Percentiles rank a stretch among this genome's conserved stretches.
phyloP scores from a whole-genome alignment of 2,329 filamentous ascomycete genomes.

The Cercospora canescens region DNA sequence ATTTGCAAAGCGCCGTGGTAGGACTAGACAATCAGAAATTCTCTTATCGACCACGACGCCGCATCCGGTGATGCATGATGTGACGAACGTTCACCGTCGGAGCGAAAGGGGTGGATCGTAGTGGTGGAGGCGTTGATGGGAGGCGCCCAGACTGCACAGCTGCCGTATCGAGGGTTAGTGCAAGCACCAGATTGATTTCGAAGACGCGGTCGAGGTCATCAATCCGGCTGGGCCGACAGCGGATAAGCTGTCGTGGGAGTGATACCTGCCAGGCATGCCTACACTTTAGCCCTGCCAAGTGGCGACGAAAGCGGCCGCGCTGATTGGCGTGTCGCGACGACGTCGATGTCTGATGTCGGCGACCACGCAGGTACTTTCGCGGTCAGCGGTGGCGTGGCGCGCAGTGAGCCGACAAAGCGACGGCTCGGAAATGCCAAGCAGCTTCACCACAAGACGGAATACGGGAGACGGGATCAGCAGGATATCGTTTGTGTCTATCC shows the following conservation, averaged over 20 bases:
- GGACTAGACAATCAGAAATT: slow-evolving; percentile 4
- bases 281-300: slow-evolving; percentile 10
- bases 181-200: slow-evolving; percentile 4
- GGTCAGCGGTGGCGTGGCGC: slow-evolving; percentile 8
- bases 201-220: slow-evolving; percentile 9
- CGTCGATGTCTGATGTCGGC: slow-evolving; percentile 2
- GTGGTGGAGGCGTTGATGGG: slow-evolving; percentile 7
- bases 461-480: slow-evolving; percentile 12
- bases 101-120: slow-evolving; percentile 1
- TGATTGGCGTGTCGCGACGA: slow-evolving; percentile 5
- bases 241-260: slow-evolving; percentile 11
- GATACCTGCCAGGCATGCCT: slow-evolving; percentile 4
- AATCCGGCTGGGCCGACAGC: slow-evolving; percentile 12
- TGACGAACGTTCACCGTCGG: slow-evolving; percentile 1
- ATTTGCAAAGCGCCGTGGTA: slow-evolving; percentile 7
- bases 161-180: slow-evolving; percentile 9
- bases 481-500: slow-evolving; percentile 16
- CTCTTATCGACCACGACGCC: background rate
- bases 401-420: background rate
- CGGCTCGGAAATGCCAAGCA: slow-evolving; percentile 6
- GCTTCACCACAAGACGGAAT: slow-evolving; percentile 9
- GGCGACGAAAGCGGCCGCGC: background rate
- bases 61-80: background rate
- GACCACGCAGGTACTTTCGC: slow-evolving; percentile 6
- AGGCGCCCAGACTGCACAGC: slow-evolving; percentile 7